phyloP scores from a whole-genome alignment of 306 rosid genomes.

The Leucaena leucocephala region DNA sequence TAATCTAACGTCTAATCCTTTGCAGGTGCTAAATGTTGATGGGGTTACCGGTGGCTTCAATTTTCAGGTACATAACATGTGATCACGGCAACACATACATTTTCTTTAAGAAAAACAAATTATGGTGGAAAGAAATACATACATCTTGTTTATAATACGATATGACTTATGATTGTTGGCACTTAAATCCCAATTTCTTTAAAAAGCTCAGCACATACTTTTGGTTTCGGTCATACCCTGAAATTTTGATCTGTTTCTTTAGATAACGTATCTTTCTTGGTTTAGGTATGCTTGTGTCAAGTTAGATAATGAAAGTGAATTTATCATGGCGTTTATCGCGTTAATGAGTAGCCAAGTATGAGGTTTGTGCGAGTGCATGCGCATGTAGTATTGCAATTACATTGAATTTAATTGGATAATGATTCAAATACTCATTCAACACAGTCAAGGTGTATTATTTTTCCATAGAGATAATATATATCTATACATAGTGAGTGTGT shows the following conservation, averaged over 20 bases:
- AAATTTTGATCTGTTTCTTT: not conserved
- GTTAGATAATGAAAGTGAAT: not conserved
- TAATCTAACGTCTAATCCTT: conserved; percentile 31
- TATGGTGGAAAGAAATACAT: not conserved
- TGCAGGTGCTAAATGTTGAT: conserved; percentile 83
- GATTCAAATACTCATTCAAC: not conserved
- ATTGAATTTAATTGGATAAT: not conserved
- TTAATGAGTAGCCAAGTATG: not conserved
- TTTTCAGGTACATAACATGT: conserved; percentile 11
- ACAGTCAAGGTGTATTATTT: not conserved
- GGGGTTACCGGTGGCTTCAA: no score
- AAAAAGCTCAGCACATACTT: not conserved
- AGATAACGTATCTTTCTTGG: not conserved
- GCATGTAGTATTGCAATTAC: not conserved
- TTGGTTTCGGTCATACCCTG: not conserved
- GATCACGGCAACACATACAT: conserved; percentile 6
- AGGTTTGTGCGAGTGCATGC: not conserved
- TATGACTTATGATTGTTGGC: conserved; percentile 2
- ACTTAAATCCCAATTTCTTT: conserved; percentile 1
- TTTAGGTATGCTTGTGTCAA: not conserved
- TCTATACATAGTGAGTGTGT: not conserved
- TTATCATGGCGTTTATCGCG: not conserved
- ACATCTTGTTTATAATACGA: not conserved
- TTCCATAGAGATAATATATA: not conserved
- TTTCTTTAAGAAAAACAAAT: not conserved